Base-by-base conservation (phyloP, 2,329 filamentous ascomycete species). In the Fulvia fulva region DNA sequence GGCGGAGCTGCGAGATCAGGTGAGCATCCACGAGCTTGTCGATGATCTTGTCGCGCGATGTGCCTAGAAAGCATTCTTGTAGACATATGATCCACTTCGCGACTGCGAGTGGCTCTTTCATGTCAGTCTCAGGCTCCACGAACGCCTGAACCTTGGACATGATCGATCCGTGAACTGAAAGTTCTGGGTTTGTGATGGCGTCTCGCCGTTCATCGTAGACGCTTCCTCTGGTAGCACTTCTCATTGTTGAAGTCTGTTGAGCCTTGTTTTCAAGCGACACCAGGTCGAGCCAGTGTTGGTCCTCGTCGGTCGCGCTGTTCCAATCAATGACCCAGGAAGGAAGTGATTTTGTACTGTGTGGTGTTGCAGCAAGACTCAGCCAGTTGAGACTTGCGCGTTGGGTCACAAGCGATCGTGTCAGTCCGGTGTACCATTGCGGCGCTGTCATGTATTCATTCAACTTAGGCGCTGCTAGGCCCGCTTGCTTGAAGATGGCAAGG, bases 151-250 rank as follows among this genome's bases (percentile, higher is more conserved):
- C 26, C n/a, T 25, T 50, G 7, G 22, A 28, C 47, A 50, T 50
- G 11, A 50, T 30, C 12, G 47, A 50, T 4, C 47, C 47, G 21
- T 50, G 47, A 12, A 50, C 47, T 21, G 47, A 28, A 32, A 50
- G 47, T 50, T 50, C 47, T 9, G 47, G 47, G 26, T 50, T 50
- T 9, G 47, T 50, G 47, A 50, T 50, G 47, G 11, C n/a, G 26
- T 50, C 47, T 50, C 47, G 23, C 5, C 47, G 23, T 21, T 50
- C 47, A 11, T 50, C 47, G 25, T 50, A 50, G 9, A 50, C 47
- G n/a, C 47, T 50, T 25, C 22, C 23, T 12, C 47, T 25, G 25
- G 47, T 50, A 32, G 47, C 47, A 19, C 47, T 50, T 50, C 47
- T 50, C n/a, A 11, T 7, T n/a, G 26, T n/a, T 4, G 47, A 9